Evolutionary conservation across 805 yeast species (phyloP).

Genomic region (Zygoascus flipseniorum): DNA sequence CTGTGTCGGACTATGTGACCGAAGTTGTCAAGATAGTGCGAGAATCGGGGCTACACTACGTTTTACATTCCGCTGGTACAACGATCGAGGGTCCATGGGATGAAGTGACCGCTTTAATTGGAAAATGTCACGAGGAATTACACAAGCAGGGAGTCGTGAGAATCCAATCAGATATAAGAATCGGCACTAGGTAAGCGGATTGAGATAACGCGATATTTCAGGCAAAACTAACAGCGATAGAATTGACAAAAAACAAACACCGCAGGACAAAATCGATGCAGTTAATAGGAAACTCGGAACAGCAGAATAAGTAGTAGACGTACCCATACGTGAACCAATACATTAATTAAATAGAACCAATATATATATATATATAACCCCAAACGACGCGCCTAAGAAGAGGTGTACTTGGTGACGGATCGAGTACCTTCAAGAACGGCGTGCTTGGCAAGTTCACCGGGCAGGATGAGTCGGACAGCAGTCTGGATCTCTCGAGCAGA

Average conservation of each 20-base stretch:
- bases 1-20: conserved; percentile 76
- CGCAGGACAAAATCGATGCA: conserved; percentile 60
- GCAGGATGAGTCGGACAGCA: conserved; percentile 94
- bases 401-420: conserved; percentile 94
- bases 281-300: conserved; percentile 30
- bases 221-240: conserved; percentile 26
- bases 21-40: conserved; percentile 57
- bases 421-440: conserved; percentile 98
- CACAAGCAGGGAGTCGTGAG: conserved; percentile 68
- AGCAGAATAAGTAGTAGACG: not conserved
- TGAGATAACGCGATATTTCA: no score
- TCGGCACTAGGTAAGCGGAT: conserved; percentile 50
- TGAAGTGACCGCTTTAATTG: conserved; percentile 72
- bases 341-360: conserved; percentile 4
- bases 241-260: conserved; percentile 62
- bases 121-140: conserved; percentile 62
- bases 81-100: conserved; percentile 92
- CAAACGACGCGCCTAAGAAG: conserved; percentile 29
- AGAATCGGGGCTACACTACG: conserved; percentile 52
- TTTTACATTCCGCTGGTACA: conserved; percentile 87
- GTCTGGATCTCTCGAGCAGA: conserved; percentile 98
- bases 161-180: conserved; percentile 77
- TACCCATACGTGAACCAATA: conserved; percentile 4
- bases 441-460: conserved; percentile 98
- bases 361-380: conserved; percentile 1